Percentiles rank a stretch among this genome's conserved stretches.
Conservation (phyloP, 2,329 filamentous ascomycete species). For the Corynespora cassiicola region DNA sequence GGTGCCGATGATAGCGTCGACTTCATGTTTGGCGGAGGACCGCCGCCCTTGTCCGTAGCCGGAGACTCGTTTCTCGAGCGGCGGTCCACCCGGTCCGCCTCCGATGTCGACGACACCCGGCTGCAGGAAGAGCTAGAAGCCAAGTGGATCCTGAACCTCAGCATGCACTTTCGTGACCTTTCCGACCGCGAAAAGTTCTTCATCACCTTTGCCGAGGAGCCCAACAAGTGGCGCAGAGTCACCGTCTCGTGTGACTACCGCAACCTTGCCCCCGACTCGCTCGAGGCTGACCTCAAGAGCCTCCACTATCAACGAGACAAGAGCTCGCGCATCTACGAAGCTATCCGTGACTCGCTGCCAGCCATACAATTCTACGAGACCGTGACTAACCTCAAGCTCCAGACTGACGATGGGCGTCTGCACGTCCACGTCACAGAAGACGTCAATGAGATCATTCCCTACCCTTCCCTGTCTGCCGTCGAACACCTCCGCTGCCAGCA, state of each 20-base stretch:
- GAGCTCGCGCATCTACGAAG: slow-evolving; percentile 90
- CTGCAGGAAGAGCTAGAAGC: slow-evolving; percentile 83
- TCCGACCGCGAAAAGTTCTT: slow-evolving; percentile 97
- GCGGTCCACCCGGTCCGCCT: slow-evolving; percentile 39
- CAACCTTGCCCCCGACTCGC: slow-evolving; percentile 76
- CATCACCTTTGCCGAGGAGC: slow-evolving; percentile 85
- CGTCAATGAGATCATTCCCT: slow-evolving; percentile 90
- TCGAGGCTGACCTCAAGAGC: slow-evolving; percentile 81
- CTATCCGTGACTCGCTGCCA: slow-evolving; percentile 87
- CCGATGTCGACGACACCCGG: slow-evolving; percentile 61
- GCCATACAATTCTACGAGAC: slow-evolving; percentile 97
- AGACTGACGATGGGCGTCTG: slow-evolving; percentile 84
- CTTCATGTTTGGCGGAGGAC: slow-evolving; percentile 23
- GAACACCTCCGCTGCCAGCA: slow-evolving; percentile 68
- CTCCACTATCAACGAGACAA: slow-evolving; percentile 90
- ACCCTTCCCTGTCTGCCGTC: slow-evolving; percentile 76
- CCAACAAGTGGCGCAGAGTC: slow-evolving; percentile 82
- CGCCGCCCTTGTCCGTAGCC: slow-evolving; percentile 33
- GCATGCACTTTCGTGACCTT: slow-evolving; percentile 96
- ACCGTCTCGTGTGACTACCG: slow-evolving; percentile 95
- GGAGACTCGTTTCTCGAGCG: slow-evolving; percentile 37
- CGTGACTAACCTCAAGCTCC: slow-evolving; percentile 92
- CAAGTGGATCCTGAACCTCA: slow-evolving; percentile 95
- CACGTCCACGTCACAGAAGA: slow-evolving; percentile 99
- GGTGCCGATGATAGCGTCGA: slow-evolving; percentile 30